Evolutionary conservation across 805 yeast genomes (phyloP), one percentile per base, ranked within the genome.

Genomic region (Wickerhamiella brachini): DNA sequence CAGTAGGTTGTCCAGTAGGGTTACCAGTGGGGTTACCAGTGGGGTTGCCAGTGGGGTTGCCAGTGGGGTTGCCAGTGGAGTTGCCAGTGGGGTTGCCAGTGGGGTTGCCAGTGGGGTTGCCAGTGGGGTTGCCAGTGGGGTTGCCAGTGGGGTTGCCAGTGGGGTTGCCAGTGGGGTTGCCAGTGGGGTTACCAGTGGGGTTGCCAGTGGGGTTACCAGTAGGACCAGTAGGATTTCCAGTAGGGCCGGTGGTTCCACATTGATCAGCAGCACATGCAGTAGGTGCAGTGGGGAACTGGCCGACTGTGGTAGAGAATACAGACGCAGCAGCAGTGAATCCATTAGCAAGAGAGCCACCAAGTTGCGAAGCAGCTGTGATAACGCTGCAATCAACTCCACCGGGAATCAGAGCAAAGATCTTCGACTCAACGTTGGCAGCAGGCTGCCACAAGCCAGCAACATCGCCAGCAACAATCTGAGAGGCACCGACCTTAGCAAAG

Each of bases 401-500:
- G 18, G 50, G 53, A 17, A 38, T 45, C 22, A 55, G 52, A 18
- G 43, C 43, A 29, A 44, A 44, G 39, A 57, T 47, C 31, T 44
- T 24, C 38, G 50, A 34, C 29, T 53, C 54, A 21, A 61, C 53
- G 20, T 46, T 50, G 38, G 49, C 51, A 15, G 63, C 54, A 37
- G 58, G 52, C 23, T 49, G 48, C 38, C 53, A 50, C 20, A 61
- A 51, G 29, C 51, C 48, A 22, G 48, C 45, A 45, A 62, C 49
- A 51, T 59, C 61, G 34, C 53, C 52, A 23, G 23, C 38, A 51
- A 59, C 61, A 50, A 59, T 57, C 34, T 49, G 12, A 21, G 50
- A 42, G 49, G 60, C 55, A 29, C 61, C 62, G 24, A 56, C 60
- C n/a, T 49, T 43, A 21, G 12, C 37, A 41, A 60, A 54, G 51